These are phyloP conservation scores for Colletotrichum euphorbiae DNA, from an alignment of 2,329 filamentous ascomycete species.

Conservation along the genomic window DNA sequence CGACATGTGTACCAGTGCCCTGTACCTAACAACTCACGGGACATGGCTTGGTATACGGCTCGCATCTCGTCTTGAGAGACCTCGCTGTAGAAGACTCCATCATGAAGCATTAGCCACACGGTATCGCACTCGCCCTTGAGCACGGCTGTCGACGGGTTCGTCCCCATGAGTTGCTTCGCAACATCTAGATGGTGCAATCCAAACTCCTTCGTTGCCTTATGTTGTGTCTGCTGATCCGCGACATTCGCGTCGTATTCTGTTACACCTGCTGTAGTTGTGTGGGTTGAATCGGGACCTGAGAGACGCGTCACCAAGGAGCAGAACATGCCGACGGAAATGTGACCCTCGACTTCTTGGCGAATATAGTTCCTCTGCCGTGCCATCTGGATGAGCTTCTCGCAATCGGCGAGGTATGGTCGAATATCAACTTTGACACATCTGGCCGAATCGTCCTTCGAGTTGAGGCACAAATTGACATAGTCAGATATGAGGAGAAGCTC, in stretches of 20 bases:
- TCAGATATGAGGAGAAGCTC: conserved; percentile 61
- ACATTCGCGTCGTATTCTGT: background rate
- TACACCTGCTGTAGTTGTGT: background rate
- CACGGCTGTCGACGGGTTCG: conserved; percentile 45
- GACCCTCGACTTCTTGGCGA: conserved; percentile 61
- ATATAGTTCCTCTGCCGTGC: conserved; percentile 51
- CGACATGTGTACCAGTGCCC: conserved; percentile 73
- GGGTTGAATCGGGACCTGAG: background rate
- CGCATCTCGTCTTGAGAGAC: conserved; percentile 64
- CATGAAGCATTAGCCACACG: conserved; percentile 58
- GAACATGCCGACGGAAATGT: conserved; percentile 62
- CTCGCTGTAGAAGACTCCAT: conserved; percentile 57
- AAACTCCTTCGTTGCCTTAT: background rate
- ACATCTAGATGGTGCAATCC: conserved; percentile 40
- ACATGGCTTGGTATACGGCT: conserved; percentile 64
- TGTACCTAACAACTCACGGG: conserved; percentile 59
- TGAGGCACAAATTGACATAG: conserved; percentile 42
- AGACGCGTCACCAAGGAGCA: conserved; percentile 55
- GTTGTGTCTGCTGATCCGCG: background rate
- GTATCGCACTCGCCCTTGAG: conserved; percentile 60
- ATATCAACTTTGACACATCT: conserved; percentile 45
- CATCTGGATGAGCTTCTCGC: conserved; percentile 52
- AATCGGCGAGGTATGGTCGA: conserved; percentile 51
- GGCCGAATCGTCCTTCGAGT: background rate
- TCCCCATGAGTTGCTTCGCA: conserved; percentile 41